Evolutionary conservation across 305 asterid species (phyloP), one percentile per base, ranked within the genome.

Genomic region (Lippia alba): DNA sequence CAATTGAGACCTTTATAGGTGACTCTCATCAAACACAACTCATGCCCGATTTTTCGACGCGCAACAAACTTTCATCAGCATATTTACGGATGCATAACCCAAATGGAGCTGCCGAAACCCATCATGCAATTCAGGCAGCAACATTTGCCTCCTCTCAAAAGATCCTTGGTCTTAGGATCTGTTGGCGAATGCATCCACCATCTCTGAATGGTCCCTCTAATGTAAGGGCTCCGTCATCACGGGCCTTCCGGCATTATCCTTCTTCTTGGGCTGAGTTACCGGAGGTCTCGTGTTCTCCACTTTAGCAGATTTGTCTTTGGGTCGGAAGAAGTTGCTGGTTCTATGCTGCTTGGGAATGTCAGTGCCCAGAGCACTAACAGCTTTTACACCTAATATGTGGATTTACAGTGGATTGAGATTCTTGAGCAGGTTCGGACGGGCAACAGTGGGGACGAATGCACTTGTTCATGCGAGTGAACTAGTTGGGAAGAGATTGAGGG

Each of bases 401-500:
- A 53, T 76, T 2, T 82, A 82, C 32, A 46, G 73, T 0, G 10
- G 34, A 4, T 74, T 74, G 1, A 66, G 78, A 55, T 79, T 82
- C 19, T 30, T 78, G 6, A 72, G 76, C 4, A 86, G 86, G 4
- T 71, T 83, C n/a, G 85, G 82, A 0, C 67, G 85, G 4, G 76
- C 86, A 0, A 78, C 78, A 0, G 69, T 83, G 3, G 80, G 80
- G 4, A 74, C 89, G 0, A 73, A 84, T 34, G 80, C 84, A 6
- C 77, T 86, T 4, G 91, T 86, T 64, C 65, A 81, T 54, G 64
- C 86, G 1, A 81, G 85, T 0, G 86, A 86, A 61, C 45, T 78
- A 0, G 84, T 83, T 0, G 94, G 86, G 41, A 77, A 66, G 51
- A 68, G 80, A 66, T 83, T 84, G 85, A 79, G 89, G 44, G 87